Base-by-base conservation (phyloP, 371 early-diverging fungal species). In the Circinella minor region DNA sequence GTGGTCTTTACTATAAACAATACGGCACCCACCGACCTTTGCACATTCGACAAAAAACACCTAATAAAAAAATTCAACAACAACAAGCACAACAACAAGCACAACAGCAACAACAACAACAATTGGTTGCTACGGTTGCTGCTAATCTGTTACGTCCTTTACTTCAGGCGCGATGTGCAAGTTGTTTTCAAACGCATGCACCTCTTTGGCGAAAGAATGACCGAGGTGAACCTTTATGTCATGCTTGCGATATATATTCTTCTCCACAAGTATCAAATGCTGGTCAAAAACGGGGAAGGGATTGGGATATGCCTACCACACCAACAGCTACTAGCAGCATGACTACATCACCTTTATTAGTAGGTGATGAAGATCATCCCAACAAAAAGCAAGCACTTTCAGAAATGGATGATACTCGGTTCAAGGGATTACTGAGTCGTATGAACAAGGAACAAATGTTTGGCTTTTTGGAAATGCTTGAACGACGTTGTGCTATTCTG, bases 201-300 rank as follows among this genome's bases (percentile, higher is more conserved):
- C 96, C 96, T 4, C 88, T 94, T 46, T 96, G 95, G 96, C 85
- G 93, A 13, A 89, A 93, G 71, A 90, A 91, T 70, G 88, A 88
- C 17, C 84, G 88, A 49, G 93, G 93, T 20, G 88, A 92, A 71
- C 83, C 90, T 8, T 85, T 95, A 17, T 96, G 98, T 78, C 94
- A 95, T 74, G 91, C 95, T 4, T 96, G 96, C 67, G 93, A 93
- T 9, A 78, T 96, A 20, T 96, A 96, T 74, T 87, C 87, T 48
- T 92, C 51, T 51, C 51, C 51, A 51, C 4, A 14, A 17, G 51
- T 15, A 51, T 5, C 51, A 17, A n/a, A 8, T 13, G 7, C 51
- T 13, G 57, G 57, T 18, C 57, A 57, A 34, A 57, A 57, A 34
- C 57, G 57, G 2, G 57, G 4, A 34, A 11, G 57, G n/a, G 57